These are phyloP conservation scores for Wallemia ichthyophaga DNA, from an alignment of 1,284 basidiomycete genomes.

Conservation along the genomic window DNA sequence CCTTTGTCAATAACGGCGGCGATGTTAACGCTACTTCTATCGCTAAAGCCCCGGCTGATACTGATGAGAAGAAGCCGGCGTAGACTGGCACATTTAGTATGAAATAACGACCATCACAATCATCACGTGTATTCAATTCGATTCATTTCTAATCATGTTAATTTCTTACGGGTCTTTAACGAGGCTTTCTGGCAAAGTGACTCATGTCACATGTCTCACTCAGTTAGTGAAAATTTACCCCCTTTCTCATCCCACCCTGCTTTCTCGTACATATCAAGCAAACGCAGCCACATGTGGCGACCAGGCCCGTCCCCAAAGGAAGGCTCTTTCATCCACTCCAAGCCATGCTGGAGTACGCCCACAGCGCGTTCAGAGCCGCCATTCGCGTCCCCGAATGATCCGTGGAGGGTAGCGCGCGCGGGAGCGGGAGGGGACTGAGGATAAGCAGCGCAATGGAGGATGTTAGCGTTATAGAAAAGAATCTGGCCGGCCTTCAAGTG, in stretches of 20 bases:
- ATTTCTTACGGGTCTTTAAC: too few relatives aligned
- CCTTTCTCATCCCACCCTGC: background rate
- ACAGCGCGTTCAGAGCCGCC: background rate
- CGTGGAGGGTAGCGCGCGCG: background rate
- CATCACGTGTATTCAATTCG: too few relatives aligned
- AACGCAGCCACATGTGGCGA: background rate
- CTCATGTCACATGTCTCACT: background rate
- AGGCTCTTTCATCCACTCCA: background rate
- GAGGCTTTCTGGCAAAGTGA: too few relatives aligned
- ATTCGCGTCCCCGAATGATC: background rate
- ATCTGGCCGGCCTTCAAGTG: background rate
- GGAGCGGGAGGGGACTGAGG: background rate
- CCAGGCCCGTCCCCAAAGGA: background rate
- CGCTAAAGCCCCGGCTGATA: background rate
- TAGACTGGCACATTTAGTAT: background rate
- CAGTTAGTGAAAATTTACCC: background rate
- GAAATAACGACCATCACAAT: too few relatives aligned
- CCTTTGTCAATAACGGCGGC: conserved; percentile 1
- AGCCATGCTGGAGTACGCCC: background rate
- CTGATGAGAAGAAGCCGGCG: background rate
- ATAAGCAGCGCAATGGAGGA: background rate
- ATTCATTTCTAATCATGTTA: too few relatives aligned
- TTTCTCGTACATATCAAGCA: background rate
- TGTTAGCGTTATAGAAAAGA: background rate
- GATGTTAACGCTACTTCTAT: background rate